Evolutionary conservation across 768 basidiomycete genomes (phyloP).

Genomic region (Leccinellum luteum): DNA sequence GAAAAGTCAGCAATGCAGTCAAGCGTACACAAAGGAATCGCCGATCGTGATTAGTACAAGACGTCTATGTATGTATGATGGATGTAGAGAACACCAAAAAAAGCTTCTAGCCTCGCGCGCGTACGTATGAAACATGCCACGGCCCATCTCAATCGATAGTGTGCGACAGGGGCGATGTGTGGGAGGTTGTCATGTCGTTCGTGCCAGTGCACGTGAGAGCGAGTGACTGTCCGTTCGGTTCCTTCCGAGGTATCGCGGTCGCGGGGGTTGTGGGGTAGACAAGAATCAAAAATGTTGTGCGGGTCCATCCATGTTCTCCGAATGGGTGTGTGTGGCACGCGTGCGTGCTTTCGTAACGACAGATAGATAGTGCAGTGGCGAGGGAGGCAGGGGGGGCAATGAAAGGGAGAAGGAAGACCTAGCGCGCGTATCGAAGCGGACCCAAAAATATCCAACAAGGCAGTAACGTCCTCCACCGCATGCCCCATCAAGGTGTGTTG

Average conservation of each 20-base stretch:
- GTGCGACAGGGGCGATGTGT: not conserved
- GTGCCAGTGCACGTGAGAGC: not conserved
- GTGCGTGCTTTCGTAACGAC: not conserved
- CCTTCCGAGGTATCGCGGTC: constrained; percentile 1
- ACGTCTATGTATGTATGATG: not conserved
- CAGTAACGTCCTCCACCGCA: constrained; percentile 1
- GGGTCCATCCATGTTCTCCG: not conserved
- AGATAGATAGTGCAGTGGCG: constrained; percentile 15
- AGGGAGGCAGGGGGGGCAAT: not conserved
- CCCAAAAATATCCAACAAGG: constrained; percentile 2
- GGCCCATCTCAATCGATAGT: constrained; percentile 3
- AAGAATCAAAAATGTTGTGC: not conserved
- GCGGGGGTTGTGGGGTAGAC: not conserved
- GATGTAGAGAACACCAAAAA: not conserved
- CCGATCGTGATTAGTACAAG: constrained; percentile 13
- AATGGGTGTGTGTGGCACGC: not conserved
- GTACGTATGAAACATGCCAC: not conserved
- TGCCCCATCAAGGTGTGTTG: constrained; percentile 2
- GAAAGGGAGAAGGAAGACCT: not conserved
- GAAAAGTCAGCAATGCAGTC: not conserved
- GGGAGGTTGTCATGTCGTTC: constrained; percentile 7
- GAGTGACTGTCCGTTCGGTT: not conserved
- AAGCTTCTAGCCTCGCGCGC: constrained; percentile 1
- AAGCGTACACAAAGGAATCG: not conserved
- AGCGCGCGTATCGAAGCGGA: constrained; percentile 15